Conservation (phyloP, 371 early-diverging fungal genomes). For the Rhizopus delemar region DNA sequence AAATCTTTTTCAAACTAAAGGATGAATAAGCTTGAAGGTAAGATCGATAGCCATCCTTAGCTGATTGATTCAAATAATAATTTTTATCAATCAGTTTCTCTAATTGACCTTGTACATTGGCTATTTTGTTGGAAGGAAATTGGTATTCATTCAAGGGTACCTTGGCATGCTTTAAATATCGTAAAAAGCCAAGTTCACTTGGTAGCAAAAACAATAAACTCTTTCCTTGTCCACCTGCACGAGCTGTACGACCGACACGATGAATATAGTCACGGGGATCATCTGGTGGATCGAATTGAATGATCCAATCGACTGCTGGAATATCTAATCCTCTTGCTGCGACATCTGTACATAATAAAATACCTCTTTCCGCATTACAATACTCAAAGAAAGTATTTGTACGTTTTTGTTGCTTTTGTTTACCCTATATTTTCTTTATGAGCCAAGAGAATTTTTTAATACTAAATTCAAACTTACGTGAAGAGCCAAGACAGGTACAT, state of each 20-base stretch:
- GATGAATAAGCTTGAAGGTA: constrained; percentile 94
- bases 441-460: not conserved
- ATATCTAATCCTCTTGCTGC: constrained; percentile 99
- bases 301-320: constrained; percentile 96
- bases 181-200: constrained; percentile 92
- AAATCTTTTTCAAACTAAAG: constrained; percentile 92
- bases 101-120: constrained; percentile 84
- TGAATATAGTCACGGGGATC: constrained; percentile 98
- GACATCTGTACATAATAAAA: constrained; percentile 96
- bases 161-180: constrained; percentile 96
- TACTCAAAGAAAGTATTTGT: constrained; percentile 97
- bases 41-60: constrained; percentile 91
- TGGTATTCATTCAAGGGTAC: constrained; percentile 98
- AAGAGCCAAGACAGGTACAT: constrained; percentile 93
- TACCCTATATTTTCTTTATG: constrained; percentile 51
- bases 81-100: constrained; percentile 94
- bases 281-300: constrained; percentile 99
- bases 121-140: constrained; percentile 91
- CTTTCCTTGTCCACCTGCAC: constrained; percentile 87
- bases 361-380: constrained; percentile 86
- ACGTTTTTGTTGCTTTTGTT: constrained; percentile 95
- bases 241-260: constrained; percentile 98
- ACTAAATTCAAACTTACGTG: constrained; percentile 48
- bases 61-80: constrained; percentile 92
- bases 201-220: constrained; percentile 95